Evolutionary conservation across 345 rosid genomes (phyloP).

Genomic region (Noccaea bulbosa): DNA sequence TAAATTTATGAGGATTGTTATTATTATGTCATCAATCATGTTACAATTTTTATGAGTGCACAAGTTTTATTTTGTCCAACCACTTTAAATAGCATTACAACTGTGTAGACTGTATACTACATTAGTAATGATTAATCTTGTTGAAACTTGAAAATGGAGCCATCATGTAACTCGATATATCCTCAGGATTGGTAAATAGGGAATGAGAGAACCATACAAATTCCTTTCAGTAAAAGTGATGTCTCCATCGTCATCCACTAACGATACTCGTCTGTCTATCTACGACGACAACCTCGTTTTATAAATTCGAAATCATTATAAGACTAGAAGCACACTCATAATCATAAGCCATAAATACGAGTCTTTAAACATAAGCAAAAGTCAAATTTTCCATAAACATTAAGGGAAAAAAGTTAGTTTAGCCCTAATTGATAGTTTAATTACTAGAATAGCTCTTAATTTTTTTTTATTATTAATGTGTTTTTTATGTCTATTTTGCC

Average conservation of each 20-base stretch:
- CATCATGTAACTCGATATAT: neutral
- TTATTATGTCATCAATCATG: too few relatives aligned
- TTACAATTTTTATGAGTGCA: too few relatives aligned
- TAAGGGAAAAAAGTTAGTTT: too few relatives aligned
- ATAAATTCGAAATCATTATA: neutral
- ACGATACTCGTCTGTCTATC: neutral
- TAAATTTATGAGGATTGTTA: neutral
- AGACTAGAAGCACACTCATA: neutral
- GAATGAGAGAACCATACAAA: neutral
- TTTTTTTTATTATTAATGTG: too few relatives aligned
- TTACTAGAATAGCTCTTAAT: too few relatives aligned
- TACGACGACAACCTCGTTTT: neutral
- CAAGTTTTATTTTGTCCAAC: too few relatives aligned
- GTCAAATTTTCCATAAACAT: neutral
- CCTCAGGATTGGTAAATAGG: neutral
- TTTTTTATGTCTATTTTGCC: too few relatives aligned
- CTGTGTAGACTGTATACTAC: too few relatives aligned
- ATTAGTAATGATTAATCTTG: too few relatives aligned
- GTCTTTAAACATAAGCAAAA: neutral
- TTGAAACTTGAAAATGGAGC: neutral
- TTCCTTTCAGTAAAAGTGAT: neutral
- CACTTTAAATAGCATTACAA: too few relatives aligned
- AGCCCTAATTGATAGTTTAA: too few relatives aligned
- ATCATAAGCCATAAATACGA: neutral
- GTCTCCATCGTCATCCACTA: neutral